A percentile compares a stretch with the other conserved stretches of the same genome.
These are phyloP conservation scores for Euphorbia schlechtendalii DNA, from an alignment of 441 rosid species.

Conservation along the genomic window DNA sequence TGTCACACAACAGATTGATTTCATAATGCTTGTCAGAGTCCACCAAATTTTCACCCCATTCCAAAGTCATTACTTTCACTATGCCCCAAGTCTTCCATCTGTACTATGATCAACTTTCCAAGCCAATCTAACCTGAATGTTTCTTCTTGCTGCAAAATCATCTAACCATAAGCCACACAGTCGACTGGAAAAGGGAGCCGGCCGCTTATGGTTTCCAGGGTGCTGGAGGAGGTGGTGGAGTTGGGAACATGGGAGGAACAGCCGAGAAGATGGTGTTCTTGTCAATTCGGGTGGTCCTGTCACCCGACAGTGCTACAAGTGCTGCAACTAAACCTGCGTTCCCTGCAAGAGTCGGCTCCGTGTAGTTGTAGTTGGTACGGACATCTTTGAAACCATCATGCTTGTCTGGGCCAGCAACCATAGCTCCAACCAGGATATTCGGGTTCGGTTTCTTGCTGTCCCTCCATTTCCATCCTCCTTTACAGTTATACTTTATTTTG, in stretches of 20 bases:
- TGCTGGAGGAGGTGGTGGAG: slow-evolving; percentile 95
- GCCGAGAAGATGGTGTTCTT: slow-evolving; percentile 88
- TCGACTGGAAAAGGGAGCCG: background rate
- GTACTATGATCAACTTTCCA: slow-evolving; percentile 16
- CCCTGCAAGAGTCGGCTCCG: slow-evolving; percentile 91
- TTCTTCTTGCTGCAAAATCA: slow-evolving; percentile 30
- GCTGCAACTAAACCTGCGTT: slow-evolving; percentile 92
- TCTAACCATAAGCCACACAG: slow-evolving; percentile 24
- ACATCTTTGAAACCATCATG: slow-evolving; percentile 76
- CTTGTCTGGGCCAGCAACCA: slow-evolving; percentile 97
- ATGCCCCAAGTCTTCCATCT: slow-evolving; percentile 7
- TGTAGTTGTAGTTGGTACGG: slow-evolving; percentile 81
- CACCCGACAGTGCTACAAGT: slow-evolving; percentile 79
- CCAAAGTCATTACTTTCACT: background rate
- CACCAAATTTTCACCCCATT: slow-evolving; percentile 1
- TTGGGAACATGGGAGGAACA: slow-evolving; percentile 86
- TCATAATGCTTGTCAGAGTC: slow-evolving; percentile 15
- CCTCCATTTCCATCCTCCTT: slow-evolving; percentile 91
- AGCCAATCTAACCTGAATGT: slow-evolving; percentile 17
- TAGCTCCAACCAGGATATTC: slow-evolving; percentile 70
- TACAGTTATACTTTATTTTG: slow-evolving; percentile 68
- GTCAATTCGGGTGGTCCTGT: slow-evolving; percentile 47
- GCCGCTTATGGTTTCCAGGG: slow-evolving; percentile 82
- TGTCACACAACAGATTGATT: slow-evolving; percentile 18
- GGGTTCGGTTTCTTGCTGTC: slow-evolving; percentile 67